Evolutionary conservation across 306 rosid species (phyloP), one percentile per base, ranked within the genome.

Genomic region (Gynostemma pentaphyllum): DNA sequence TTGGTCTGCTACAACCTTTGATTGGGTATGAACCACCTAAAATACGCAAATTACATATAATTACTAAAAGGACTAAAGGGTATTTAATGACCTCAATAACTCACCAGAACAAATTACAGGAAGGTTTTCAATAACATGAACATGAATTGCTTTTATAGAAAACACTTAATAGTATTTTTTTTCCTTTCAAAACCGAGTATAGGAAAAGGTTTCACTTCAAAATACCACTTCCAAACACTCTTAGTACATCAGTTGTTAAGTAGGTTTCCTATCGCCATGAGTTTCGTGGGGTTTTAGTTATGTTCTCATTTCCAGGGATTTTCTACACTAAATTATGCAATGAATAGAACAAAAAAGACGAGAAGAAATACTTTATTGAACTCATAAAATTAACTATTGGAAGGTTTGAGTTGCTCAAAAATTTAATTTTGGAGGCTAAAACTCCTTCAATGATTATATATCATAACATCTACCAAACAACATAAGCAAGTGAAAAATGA

Each of bases 1-100:
- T 12, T 87, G 80, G 71, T 88, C 97, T 54, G 84, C 85, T 76
- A 74, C 79, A 57, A 80, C 90, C 84, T 94, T 94, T 66, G 97
- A 90, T 85, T 88, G 99, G 57, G 99, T 88, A 72, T 94, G 99
- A 72, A 94, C 97, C 74, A 94, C 95, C 99, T 88, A 64, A 42
- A 60, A 45, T 13, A 73, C 49, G 69, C 30, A 71, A 64, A 74
- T 45, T 49, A 62, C 54, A 13, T 39, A 9, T 23, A 34, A 56
- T 67, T 45, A 49, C 39, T 70, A 56, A 59, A 67, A 75, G 66
- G n/a, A 67, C 30, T 2, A 47, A 47, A n/a, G 45, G 55, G 26
- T 0, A 28, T 48, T 36, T 4, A 29, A 49, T 32, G 22, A 30
- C 45, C n/a, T 32, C 37, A 13, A 47, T 5, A 66, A 19, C 22